Conservation (phyloP, 2,329 filamentous ascomycete genomes). For the Kalaharituber pfeilii region DNA sequence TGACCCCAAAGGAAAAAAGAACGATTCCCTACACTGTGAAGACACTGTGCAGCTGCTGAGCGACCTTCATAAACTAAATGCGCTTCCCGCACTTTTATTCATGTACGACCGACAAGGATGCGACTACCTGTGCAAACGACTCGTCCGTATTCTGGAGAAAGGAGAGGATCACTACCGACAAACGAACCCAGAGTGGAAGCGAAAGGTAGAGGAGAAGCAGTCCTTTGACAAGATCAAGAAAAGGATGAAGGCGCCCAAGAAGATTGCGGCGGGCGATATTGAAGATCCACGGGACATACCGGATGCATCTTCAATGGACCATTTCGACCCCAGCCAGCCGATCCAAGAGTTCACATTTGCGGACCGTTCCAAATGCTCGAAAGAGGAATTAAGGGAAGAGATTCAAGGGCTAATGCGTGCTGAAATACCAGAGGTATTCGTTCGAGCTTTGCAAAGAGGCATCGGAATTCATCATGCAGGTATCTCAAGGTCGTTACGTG, state of each 20-base stretch:
- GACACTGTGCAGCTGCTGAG: constrained; percentile 42
- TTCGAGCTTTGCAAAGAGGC: constrained; percentile 46
- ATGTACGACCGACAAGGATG: constrained; percentile 54
- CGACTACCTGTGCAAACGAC: constrained; percentile 37
- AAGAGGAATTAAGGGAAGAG: constrained; percentile 41
- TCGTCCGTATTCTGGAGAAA: constrained; percentile 37
- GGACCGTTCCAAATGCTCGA: constrained; percentile 40
- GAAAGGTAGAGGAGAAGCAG: constrained; percentile 41
- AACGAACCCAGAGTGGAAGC: constrained; percentile 41
- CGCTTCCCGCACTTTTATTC: constrained; percentile 58
- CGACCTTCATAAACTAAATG: constrained; percentile 44
- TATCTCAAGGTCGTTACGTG: constrained; percentile 45
- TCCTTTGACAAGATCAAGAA: constrained; percentile 33
- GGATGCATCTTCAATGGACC: constrained; percentile 42
- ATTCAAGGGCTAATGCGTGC: constrained; percentile 36
- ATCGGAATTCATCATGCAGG: constrained; percentile 64
- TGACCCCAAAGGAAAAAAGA: no score
- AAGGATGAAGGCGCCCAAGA: constrained; percentile 25
- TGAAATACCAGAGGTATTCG: constrained; percentile 36
- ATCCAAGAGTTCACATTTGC: constrained; percentile 49
- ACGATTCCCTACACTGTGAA: neutral
- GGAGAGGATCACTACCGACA: constrained; percentile 42
- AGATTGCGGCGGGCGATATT: constrained; percentile 27
- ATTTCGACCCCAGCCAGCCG: constrained; percentile 49
- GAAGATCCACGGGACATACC: neutral